Conservation (phyloP, 2,329 filamentous ascomycete genomes). For the Fusarium lyarnte region DNA sequence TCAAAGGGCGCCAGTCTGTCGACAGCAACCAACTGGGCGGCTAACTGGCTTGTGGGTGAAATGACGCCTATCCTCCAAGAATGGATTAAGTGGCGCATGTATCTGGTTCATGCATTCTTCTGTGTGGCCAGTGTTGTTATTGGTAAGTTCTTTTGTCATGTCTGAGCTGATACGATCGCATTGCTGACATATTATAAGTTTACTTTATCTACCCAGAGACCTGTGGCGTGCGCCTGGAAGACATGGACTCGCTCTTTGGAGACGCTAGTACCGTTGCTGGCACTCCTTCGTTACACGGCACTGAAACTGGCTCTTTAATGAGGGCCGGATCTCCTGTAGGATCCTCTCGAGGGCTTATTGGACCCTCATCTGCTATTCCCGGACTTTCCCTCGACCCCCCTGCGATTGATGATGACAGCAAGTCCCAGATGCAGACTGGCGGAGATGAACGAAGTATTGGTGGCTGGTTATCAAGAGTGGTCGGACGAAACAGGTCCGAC, state of each 20-base stretch:
- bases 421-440: conserved; percentile 51
- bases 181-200: conserved; percentile 64
- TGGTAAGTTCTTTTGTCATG: conserved; percentile 70
- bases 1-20: conserved; percentile 97
- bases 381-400: conserved; percentile 85
- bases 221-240: conserved; percentile 91
- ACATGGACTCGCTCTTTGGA: conserved; percentile 95
- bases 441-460: conserved; percentile 56
- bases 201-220: conserved; percentile 99
- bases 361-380: conserved; percentile 76
- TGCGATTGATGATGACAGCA: conserved; percentile 62
- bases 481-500: conserved; percentile 51
- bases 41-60: conserved; percentile 97
- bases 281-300: conserved; percentile 79
- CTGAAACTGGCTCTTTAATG: conserved; percentile 85
- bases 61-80: conserved; percentile 94
- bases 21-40: conserved; percentile 97
- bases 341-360: conserved; percentile 71
- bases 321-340: conserved; percentile 76
- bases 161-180: conserved; percentile 24
- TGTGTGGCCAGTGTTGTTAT: conserved; percentile 95
- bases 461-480: conserved; percentile 59
- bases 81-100: conserved; percentile 91
- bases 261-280: conserved; percentile 85
- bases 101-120: conserved; percentile 96